phyloP scores from a whole-genome alignment of 2,329 filamentous ascomycete species.

The Claviceps sp. region DNA sequence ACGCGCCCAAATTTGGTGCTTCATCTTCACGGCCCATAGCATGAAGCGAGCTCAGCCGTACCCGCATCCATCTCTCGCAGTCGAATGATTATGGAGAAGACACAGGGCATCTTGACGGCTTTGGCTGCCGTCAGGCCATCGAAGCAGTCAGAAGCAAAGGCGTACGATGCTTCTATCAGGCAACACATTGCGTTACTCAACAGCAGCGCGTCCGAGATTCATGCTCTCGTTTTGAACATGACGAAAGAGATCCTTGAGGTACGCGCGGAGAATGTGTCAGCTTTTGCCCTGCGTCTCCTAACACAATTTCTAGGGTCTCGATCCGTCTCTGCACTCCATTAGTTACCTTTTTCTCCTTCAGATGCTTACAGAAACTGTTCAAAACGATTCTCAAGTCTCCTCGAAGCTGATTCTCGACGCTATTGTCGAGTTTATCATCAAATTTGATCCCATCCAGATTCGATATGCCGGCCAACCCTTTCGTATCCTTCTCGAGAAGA shows the following conservation, averaged over 20 bases:
- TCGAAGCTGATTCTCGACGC: constrained; percentile 24
- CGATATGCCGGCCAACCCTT: constrained; percentile 35
- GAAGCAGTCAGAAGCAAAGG: background rate
- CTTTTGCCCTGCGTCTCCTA: background rate
- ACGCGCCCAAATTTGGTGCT: no score
- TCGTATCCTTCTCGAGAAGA: constrained; percentile 27
- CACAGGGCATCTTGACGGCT: constrained; percentile 1
- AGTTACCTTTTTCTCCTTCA: constrained; percentile 37
- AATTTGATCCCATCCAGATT: constrained; percentile 37
- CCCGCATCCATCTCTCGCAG: background rate
- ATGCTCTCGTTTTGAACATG: constrained; percentile 18
- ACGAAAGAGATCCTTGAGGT: constrained; percentile 29
- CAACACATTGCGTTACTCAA: constrained; percentile 3
- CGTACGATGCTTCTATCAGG: constrained; percentile 3
- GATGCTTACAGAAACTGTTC: constrained; percentile 16
- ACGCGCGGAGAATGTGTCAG: background rate
- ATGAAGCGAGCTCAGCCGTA: background rate
- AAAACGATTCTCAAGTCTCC: constrained; percentile 17
- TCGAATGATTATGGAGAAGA: constrained; percentile 1
- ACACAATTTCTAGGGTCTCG: constrained; percentile 25
- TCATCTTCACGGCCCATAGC: background rate
- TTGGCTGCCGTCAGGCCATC: background rate
- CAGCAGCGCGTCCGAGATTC: background rate
- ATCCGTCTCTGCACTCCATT: constrained; percentile 36
- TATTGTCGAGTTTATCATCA: constrained; percentile 30